Base-by-base conservation (phyloP, 1,284 basidiomycete species). In the Cutaneotrichosporon cyanovorans region DNA sequence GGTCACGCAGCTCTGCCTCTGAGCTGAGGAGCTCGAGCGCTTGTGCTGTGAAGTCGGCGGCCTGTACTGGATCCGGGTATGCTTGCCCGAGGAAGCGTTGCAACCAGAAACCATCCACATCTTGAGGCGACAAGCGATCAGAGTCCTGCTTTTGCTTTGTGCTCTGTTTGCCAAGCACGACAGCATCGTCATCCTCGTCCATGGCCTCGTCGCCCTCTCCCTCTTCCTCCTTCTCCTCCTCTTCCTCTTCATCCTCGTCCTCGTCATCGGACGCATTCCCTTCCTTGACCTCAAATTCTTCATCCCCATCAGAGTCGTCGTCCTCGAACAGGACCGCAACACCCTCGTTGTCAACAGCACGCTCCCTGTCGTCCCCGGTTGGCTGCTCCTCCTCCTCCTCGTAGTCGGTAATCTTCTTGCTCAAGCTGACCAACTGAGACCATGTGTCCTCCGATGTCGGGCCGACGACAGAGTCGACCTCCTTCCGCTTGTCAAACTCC, bases 401-500 rank as follows among this genome's bases (percentile, higher is more conserved):
- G 55, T 92, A 98, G 70, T 99, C 95, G 2, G 92, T 96, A 42
- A 98, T 84, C 77, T 96, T 97, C 75, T 97, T 97, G 45, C 84
- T 81, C 37, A 98, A 76, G 60, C 78, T 85, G 56, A 96, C 76
- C 38, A 98, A 78, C 70, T 92, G 87, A 14, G 83, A 80, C 68
- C 97, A 98, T 4, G 74, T 66, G 54, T 96, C 92, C 60, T 79
- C 81, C 11, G 79, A 72, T 11, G 95, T 66, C 0, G 77, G 55
- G 0, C 87, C 81, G 4, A 93, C 66, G 40, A 97, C 79, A 12
- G 82, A 81, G 70, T 96, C 85, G 23, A 93, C 80, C 63, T 96
- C 91, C 73, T 83, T 87, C 73, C 96, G 95, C 78, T 93, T 93
- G 77, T 98, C 95, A 62, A 96, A 89, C 69, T 98, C 93, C 73